phyloP scores from a whole-genome alignment of 2,329 filamentous ascomycete species.

The Didymosphaeria variabile region DNA sequence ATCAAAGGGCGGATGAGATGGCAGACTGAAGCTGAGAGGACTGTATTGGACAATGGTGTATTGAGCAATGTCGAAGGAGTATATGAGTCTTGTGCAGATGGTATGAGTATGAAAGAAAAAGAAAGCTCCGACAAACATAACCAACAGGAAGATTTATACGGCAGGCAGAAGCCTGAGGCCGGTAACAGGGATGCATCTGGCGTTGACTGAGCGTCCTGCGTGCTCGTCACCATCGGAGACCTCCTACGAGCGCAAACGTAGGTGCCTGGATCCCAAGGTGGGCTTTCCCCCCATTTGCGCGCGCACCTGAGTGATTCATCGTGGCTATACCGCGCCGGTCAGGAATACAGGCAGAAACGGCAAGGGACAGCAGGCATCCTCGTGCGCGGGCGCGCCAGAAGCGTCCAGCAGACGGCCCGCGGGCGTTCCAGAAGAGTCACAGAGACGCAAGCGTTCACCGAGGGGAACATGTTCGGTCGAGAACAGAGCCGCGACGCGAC shows the following conservation, averaged over 20 bases:
- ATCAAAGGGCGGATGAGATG: constrained; percentile 10
- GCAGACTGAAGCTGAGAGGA: constrained; percentile 32
- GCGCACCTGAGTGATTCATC: constrained; percentile 39
- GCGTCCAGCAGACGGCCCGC: constrained; percentile 8
- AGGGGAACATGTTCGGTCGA: constrained; percentile 28
- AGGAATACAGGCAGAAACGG: constrained; percentile 33
- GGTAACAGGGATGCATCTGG: constrained; percentile 23
- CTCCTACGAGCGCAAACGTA: constrained; percentile 34
- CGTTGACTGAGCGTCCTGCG: constrained; percentile 28
- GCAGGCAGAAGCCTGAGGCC: constrained; percentile 48
- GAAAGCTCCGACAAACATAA: constrained; percentile 20
- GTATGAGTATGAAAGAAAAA: constrained; percentile 24
- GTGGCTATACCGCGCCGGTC: constrained; percentile 41
- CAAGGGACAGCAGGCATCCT: constrained; percentile 34
- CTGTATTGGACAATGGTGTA: constrained; percentile 23
- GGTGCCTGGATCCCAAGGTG: constrained; percentile 43
- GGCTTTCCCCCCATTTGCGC: constrained; percentile 27
- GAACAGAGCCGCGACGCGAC: constrained; percentile 25
- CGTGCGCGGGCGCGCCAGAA: constrained; percentile 19
- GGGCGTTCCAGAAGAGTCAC: constrained; percentile 35
- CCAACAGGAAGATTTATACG: constrained; percentile 35
- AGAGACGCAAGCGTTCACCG: constrained; percentile 26
- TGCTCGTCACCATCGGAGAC: constrained; percentile 28
- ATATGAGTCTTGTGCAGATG: constrained; percentile 18
- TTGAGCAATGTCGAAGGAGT: constrained; percentile 15